Conservation (phyloP, 169 alveolate species). For the Amoebophrya sp. region DNA sequence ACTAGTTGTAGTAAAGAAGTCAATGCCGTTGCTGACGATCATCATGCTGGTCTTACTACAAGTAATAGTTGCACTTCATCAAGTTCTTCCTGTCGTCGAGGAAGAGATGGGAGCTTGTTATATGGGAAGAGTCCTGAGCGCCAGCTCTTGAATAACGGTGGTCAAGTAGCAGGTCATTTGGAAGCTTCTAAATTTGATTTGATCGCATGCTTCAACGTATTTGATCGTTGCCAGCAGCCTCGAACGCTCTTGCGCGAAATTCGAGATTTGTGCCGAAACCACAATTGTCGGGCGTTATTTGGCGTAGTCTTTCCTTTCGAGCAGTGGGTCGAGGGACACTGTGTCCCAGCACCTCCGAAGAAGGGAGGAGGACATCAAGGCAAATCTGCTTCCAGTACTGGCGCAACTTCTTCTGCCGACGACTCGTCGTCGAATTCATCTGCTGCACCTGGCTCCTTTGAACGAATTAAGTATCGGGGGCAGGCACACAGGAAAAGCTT, state of each 20-base stretch:
- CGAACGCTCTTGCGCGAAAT: background rate
- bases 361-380: background rate
- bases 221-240: background rate
- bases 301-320: background rate
- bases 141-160: too few species aligned
- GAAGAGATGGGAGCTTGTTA: too few species aligned
- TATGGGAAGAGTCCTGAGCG: too few species aligned
- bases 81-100: too few species aligned
- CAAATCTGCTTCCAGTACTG: background rate
- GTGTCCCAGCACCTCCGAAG: background rate
- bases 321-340: slow-evolving; percentile 2
- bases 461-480: background rate
- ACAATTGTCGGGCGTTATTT: background rate
- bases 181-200: background rate
- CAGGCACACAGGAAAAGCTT: background rate
- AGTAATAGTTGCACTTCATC: too few species aligned
- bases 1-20: too few species aligned
- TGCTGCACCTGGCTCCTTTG: background rate
- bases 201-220: background rate
- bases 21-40: too few species aligned
- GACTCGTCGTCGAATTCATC: too few species aligned
- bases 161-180: too few species aligned
- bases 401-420: too few species aligned
- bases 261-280: background rate
- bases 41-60: too few species aligned